phyloP scores from a whole-genome alignment of 306 rosid genomes.

The Begonia masoniana region DNA sequence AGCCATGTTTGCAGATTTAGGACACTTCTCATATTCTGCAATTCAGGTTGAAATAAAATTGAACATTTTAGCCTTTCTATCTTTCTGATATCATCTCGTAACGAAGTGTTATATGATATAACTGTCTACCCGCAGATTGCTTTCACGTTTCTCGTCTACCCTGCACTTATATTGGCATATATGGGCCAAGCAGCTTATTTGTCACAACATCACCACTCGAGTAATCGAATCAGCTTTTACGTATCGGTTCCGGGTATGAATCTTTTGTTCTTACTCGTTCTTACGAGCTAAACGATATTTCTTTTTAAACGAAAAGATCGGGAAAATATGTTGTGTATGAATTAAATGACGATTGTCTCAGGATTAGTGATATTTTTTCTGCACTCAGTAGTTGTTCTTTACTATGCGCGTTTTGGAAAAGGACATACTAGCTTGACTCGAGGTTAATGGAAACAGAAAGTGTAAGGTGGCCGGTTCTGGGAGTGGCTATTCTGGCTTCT shows the following conservation, averaged over 20 bases:
- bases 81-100: too few species aligned
- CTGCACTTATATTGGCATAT: constrained; percentile 18
- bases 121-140: constrained; percentile 10
- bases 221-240: constrained; percentile 11
- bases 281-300: neutral
- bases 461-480: constrained; percentile 16
- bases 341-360: too few species aligned
- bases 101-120: neutral
- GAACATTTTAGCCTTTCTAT: too few species aligned
- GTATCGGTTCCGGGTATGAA: constrained; percentile 17
- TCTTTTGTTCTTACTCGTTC: neutral
- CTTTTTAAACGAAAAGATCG: too few species aligned
- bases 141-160: constrained; percentile 14
- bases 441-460: constrained; percentile 6
- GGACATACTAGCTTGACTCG: neutral
- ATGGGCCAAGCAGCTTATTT: constrained; percentile 25
- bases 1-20: constrained; percentile 27
- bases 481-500: constrained; percentile 21
- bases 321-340: too few species aligned
- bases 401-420: too few species aligned
- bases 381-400: too few species aligned
- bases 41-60: neutral
- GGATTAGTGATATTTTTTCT: too few species aligned
- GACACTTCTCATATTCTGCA: constrained; percentile 12
- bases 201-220: constrained; percentile 6